A percentile compares a stretch with the other conserved stretches of the same genome.
Evolutionary conservation across 75 land plant genomes (phyloP).

Genomic region (Adiantum capillusveneris): DNA sequence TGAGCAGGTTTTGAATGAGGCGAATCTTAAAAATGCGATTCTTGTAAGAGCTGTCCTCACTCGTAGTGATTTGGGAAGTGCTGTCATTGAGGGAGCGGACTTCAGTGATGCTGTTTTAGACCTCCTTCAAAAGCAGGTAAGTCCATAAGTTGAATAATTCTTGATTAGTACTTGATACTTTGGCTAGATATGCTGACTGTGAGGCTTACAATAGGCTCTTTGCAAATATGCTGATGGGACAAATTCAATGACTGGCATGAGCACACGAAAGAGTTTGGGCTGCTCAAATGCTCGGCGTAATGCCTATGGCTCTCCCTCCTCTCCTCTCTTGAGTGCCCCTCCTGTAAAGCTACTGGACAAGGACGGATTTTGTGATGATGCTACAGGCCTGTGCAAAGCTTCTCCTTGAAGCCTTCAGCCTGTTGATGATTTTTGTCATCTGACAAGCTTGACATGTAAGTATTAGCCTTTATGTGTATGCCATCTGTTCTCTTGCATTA

Average conservation of each 20-base stretch:
- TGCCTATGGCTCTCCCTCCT: constrained; percentile 95
- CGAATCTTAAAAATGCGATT: constrained; percentile 90
- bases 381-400: constrained; percentile 77
- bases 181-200: neutral
- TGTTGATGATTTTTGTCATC: no score
- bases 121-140: constrained; percentile 83
- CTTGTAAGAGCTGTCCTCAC: constrained; percentile 94
- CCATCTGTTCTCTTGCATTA: no score
- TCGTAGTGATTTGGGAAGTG: constrained; percentile 92
- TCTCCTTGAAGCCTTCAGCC: constrained; percentile 15
- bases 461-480: no score
- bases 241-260: constrained; percentile 86
- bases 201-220: constrained; percentile 49
- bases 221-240: constrained; percentile 98
- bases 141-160: neutral
- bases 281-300: constrained; percentile 83
- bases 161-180: neutral
- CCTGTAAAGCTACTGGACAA: constrained; percentile 80
- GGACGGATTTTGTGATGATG: constrained; percentile 87
- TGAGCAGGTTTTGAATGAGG: constrained; percentile 90
- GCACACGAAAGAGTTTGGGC: constrained; percentile 84
- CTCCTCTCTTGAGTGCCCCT: constrained; percentile 88
- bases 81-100: constrained; percentile 89
- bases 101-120: constrained; percentile 98
- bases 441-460: no score